Evolutionary conservation across 768 basidiomycete genomes (phyloP).

Genomic region (Hericium erinaceus): DNA sequence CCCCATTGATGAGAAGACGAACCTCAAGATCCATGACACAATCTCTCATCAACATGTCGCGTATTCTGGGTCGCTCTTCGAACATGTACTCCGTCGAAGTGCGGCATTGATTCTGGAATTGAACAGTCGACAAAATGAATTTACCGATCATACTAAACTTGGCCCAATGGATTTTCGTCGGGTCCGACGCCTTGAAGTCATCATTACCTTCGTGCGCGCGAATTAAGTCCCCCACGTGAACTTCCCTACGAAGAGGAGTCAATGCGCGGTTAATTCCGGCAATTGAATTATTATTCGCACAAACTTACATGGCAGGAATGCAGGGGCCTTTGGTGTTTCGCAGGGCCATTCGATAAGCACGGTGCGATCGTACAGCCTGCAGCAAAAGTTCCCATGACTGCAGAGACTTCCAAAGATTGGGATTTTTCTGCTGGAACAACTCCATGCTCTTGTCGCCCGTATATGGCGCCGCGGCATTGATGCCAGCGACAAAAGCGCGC

Average conservation of each 20-base stretch:
- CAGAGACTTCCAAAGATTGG: constrained; percentile 68
- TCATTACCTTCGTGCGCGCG: constrained; percentile 79
- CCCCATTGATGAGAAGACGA: not conserved
- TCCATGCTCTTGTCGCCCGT: constrained; percentile 73
- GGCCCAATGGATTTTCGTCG: constrained; percentile 83
- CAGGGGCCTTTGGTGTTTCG: constrained; percentile 78
- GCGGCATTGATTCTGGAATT: constrained; percentile 71
- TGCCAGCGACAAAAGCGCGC: constrained; percentile 89
- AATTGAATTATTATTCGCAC: not conserved
- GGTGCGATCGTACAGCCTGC: constrained; percentile 72
- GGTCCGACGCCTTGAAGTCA: constrained; percentile 58
- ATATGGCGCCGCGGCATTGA: constrained; percentile 67
- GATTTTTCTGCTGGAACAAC: constrained; percentile 52
- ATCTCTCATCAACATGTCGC: constrained; percentile 44
- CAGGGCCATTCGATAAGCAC: constrained; percentile 85
- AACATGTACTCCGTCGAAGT: constrained; percentile 49
- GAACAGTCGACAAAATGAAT: constrained; percentile 67
- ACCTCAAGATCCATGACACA: constrained; percentile 69
- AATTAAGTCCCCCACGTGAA: constrained; percentile 85
- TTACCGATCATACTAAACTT: constrained; percentile 91
- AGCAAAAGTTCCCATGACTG: constrained; percentile 81
- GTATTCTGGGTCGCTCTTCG: constrained; percentile 43
- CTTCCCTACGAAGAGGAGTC: constrained; percentile 48
- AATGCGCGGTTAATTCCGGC: constrained; percentile 7
- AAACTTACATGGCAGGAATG: constrained; percentile 68